Evolutionary conservation across 1,139 yeast species (phyloP), one percentile per base, ranked within the genome.

Genomic region (Candida sp.): DNA sequence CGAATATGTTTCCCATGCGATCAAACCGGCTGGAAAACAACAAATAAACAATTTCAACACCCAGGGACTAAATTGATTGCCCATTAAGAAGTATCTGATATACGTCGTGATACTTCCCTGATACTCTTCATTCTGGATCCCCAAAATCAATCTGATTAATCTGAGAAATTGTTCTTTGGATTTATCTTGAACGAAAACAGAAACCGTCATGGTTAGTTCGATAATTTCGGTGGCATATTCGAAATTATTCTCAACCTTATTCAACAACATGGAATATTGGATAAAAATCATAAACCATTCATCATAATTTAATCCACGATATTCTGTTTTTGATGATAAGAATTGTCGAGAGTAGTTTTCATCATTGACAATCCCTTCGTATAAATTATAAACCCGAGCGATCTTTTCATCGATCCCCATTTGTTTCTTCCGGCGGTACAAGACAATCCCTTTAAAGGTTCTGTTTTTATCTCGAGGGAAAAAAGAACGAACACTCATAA

Each of bases 251-350:
- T 86, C 91, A 54, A 73, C 77, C 44, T 73, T 75, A 0, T 89
- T 82, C 38, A 85, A 73, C 22, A 82, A 70, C 22, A 93, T 60
- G 0, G 96, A 82, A 53, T 86, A 81, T 54, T 84, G 87, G 74
- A 90, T 84, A 56, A 90, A 88, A 6, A 93, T 69, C 48, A 79
- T 81, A 59, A 90, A 89, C 99, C 99, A 93, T 34, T 77, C 77
- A 38, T 84, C 87, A 57, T 87, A 87, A 1, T 74, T 70, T 21
- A 90, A 67, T 0, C 97, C 97, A 47, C 96, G 74, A 56, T 87
- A 87, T 49, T 79, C 84, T 2, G 66, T 65, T 40, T 68, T 70
- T 3, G 79, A 77, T 45, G 63, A 75, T 51, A 66, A 68, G 49
- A 53, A 70, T 68, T 63, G 66, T 39, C 73, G 55, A 2, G 71